Evolutionary conservation across 2,329 filamentous ascomycete species (phyloP).

Genomic region (Orbilia javanica): DNA sequence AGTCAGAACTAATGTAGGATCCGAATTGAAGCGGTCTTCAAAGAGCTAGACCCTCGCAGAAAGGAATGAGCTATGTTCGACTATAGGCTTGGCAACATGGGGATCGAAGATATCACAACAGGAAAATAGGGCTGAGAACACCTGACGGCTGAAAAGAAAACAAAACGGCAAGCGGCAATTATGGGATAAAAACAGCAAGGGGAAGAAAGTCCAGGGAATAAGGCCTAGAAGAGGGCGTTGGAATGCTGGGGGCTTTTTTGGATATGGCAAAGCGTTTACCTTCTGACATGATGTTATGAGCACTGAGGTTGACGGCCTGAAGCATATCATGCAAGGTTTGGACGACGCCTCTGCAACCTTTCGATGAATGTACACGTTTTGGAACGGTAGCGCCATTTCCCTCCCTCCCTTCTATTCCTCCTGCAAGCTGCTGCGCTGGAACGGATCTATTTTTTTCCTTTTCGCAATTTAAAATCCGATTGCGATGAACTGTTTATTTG

Average conservation of each 20-base stretch:
- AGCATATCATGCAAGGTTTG: slow-evolving; percentile 91
- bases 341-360: slow-evolving; percentile 69
- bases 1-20: slow-evolving; percentile 31
- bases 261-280: slow-evolving; percentile 68
- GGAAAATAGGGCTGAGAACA: slow-evolving; percentile 52
- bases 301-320: slow-evolving; percentile 86
- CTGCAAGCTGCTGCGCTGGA: slow-evolving; percentile 20
- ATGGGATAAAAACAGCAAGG: neutral
- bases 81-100: slow-evolving; percentile 36
- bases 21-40: slow-evolving; percentile 31
- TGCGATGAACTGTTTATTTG: slow-evolving; percentile 25
- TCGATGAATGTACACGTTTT: slow-evolving; percentile 53
- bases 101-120: slow-evolving; percentile 25
- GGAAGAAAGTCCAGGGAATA: neutral
- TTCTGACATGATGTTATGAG: slow-evolving; percentile 90
- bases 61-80: slow-evolving; percentile 27
- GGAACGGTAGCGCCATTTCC: slow-evolving; percentile 49
- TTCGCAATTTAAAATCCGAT: slow-evolving; percentile 27
- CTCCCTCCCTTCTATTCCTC: slow-evolving; percentile 11
- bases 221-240: slow-evolving; percentile 14
- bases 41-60: slow-evolving; percentile 32
- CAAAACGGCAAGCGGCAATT: slow-evolving; percentile 2
- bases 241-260: slow-evolving; percentile 17
- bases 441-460: slow-evolving; percentile 15
- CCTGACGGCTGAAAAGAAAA: slow-evolving; percentile 26